These are phyloP conservation scores for Pleurozium schreberi DNA, from an alignment of 225 moss, liverwort and hornwort genomes.

Conservation along the genomic window DNA sequence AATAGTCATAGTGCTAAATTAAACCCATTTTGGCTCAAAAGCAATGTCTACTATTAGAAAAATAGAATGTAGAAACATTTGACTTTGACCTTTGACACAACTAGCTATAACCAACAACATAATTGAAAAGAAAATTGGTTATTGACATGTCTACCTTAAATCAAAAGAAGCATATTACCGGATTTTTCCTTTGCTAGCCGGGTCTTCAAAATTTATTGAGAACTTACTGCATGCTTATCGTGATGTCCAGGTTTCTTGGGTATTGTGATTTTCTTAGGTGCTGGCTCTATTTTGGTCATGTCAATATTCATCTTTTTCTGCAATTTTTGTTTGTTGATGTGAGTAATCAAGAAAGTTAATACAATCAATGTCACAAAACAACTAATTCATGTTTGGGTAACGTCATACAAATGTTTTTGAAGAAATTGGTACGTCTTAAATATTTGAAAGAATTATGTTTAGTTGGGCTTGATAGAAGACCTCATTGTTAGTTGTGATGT, in stretches of 20 bases:
- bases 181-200: constrained; percentile 11
- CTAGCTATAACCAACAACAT: background rate
- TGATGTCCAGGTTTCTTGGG: constrained; percentile 6
- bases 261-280: background rate
- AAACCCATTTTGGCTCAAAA: background rate
- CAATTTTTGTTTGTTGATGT: background rate
- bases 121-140: background rate
- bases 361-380: background rate
- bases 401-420: background rate
- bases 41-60: background rate
- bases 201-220: background rate
- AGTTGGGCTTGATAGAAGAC: background rate
- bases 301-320: constrained; percentile 21
- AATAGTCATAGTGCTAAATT: background rate
- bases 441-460: background rate
- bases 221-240: background rate
- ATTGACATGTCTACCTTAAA: background rate
- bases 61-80: background rate
- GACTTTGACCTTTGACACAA: background rate
- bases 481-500: constrained; percentile 47
- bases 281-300: constrained; percentile 1
- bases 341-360: background rate
- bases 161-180: background rate
- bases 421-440: background rate
- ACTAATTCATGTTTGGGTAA: background rate